These are phyloP conservation scores for Leishmania guyanensis DNA, from an alignment of 208 protist species.

Conservation along the genomic window DNA sequence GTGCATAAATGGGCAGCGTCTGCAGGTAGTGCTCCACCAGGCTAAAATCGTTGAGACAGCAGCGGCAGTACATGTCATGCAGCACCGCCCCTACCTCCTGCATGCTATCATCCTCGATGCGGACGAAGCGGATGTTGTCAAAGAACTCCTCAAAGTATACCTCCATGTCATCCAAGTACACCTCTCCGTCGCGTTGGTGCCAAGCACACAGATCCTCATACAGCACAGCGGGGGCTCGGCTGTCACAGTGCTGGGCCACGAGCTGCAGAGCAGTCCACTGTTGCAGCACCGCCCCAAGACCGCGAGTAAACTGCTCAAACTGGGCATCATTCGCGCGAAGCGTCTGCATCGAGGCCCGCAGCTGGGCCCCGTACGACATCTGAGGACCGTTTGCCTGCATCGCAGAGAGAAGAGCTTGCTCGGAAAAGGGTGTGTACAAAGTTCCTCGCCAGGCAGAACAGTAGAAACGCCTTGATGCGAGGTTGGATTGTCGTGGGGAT, in stretches of 20 bases:
- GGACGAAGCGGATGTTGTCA: slow-evolving; percentile 54
- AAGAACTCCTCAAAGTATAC: slow-evolving; percentile 91
- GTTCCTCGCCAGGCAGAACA: neutral
- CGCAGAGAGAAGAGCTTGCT: neutral
- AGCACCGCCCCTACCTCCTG: slow-evolving; percentile 80
- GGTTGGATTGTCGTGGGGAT: neutral
- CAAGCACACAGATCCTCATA: slow-evolving; percentile 69
- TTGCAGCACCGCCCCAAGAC: slow-evolving; percentile 72
- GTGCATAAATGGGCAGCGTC: slow-evolving; percentile 52
- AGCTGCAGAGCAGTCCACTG: slow-evolving; percentile 89
- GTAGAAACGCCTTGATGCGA: neutral
- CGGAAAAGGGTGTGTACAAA: neutral
- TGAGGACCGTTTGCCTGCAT: slow-evolving; percentile 1
- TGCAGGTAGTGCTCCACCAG: slow-evolving; percentile 59
- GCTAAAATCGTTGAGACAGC: slow-evolving; percentile 70
- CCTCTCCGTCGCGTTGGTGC: slow-evolving; percentile 71
- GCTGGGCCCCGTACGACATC: slow-evolving; percentile 29
- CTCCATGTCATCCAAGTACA: slow-evolving; percentile 87
- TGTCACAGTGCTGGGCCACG: slow-evolving; percentile 77
- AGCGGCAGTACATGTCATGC: slow-evolving; percentile 89
- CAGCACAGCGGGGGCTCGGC: slow-evolving; percentile 51
- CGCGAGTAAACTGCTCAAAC: slow-evolving; percentile 62
- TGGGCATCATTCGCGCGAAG: slow-evolving; percentile 67
- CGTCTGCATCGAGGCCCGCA: slow-evolving; percentile 31
- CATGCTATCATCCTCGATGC: slow-evolving; percentile 88